Evolutionary conservation across 2,329 filamentous ascomycete species (phyloP).

Genomic region (Aureobasidium sp.): DNA sequence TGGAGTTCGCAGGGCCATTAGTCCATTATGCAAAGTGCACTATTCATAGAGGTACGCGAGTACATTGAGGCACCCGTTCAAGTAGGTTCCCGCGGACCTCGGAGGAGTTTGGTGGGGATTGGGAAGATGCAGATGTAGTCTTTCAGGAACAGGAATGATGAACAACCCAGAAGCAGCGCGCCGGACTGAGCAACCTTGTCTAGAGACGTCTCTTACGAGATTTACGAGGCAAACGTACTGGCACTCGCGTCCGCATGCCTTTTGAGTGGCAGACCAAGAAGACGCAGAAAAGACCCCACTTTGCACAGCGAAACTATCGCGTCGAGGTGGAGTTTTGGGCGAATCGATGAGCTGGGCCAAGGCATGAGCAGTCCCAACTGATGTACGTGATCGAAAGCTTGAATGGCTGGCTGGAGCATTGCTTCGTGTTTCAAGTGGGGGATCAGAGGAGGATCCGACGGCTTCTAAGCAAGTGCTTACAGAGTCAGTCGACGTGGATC

Average conservation of each 20-base stretch:
- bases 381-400: conserved; percentile 13
- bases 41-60: conserved; percentile 6
- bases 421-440: not conserved
- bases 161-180: not conserved
- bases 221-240: not conserved
- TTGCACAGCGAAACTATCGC: not conserved
- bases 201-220: conserved; percentile 8
- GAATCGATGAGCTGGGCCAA: not conserved
- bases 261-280: not conserved
- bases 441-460: not conserved
- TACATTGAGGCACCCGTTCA: not conserved
- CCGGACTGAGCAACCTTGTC: not conserved
- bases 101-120: not conserved
- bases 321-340: not conserved
- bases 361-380: not conserved
- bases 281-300: not conserved
- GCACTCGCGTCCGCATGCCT: not conserved
- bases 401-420: not conserved
- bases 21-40: not conserved
- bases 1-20: not conserved
- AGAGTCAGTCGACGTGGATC: conserved; percentile 5
- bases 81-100: not conserved
- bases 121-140: not conserved
- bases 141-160: conserved; percentile 6
- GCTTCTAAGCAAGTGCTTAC: not conserved